These are phyloP conservation scores for Daldinia caldariorum DNA, from an alignment of 495 filamentous ascomycete genomes.

Conservation along the genomic window DNA sequence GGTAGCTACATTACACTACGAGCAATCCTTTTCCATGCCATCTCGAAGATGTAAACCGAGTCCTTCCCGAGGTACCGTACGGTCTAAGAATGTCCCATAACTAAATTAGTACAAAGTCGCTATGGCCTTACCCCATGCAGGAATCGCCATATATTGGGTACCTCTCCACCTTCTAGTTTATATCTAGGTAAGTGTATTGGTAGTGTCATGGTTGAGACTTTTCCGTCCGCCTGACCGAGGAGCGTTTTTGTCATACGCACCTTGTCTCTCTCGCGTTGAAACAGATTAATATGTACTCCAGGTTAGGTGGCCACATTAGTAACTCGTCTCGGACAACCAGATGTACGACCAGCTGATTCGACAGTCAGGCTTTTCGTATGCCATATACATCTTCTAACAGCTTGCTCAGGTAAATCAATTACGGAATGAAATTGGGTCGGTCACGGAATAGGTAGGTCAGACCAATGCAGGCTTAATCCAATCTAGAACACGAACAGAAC, in stretches of 20 bases:
- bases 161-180: not conserved
- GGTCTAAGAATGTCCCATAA: not conserved
- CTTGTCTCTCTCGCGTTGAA: not conserved
- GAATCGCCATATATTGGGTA: not conserved
- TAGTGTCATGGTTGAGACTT: not conserved
- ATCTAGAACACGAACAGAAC: constrained; percentile 2
- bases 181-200: not conserved
- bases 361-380: not conserved
- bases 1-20: not conserved
- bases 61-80: not conserved
- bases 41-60: not conserved
- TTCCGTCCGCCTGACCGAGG: not conserved
- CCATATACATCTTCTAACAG: not conserved
- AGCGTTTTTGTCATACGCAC: not conserved
- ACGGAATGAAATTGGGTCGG: constrained; percentile 2
- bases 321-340: not conserved
- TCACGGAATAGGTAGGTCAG: constrained; percentile 22
- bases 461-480: not conserved
- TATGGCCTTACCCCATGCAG: not conserved
- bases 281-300: not conserved
- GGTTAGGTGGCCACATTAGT: not conserved
- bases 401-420: not conserved
- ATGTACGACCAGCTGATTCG: constrained; percentile 5
- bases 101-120: not conserved
- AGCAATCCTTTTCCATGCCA: not conserved